phyloP scores from a whole-genome alignment of 768 basidiomycete genomes.

The Nidularia pulvinata region DNA sequence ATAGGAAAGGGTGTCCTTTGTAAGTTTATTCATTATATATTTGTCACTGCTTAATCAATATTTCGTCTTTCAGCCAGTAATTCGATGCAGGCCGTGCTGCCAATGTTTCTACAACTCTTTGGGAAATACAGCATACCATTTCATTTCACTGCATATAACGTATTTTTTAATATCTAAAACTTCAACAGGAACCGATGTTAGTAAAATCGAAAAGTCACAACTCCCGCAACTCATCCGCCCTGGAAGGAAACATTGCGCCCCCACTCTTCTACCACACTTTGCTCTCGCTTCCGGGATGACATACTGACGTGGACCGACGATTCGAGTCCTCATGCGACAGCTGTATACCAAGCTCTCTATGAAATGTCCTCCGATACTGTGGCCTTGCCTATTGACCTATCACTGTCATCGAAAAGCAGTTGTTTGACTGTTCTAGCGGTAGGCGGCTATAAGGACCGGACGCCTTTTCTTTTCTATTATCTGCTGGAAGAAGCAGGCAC shows the following conservation, averaged over 20 bases:
- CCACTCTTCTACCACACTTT: conserved; percentile 23
- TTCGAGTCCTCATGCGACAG: conserved; percentile 16
- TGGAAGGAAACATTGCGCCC: conserved; percentile 8
- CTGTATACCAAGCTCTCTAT: conserved; percentile 30
- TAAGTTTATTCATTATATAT: too few relatives aligned
- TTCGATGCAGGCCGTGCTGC: too few relatives aligned
- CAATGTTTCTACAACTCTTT: too few relatives aligned
- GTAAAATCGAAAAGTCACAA: too few relatives aligned
- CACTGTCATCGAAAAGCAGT: conserved; percentile 15
- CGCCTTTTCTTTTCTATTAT: conserved; percentile 22
- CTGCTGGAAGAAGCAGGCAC: conserved; percentile 13
- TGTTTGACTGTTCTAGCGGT: conserved; percentile 17
- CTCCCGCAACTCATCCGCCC: too few relatives aligned
- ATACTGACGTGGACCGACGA: conserved; percentile 10
- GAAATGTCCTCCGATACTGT: conserved; percentile 21
- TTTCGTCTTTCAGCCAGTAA: too few relatives aligned
- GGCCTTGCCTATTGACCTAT: conserved; percentile 9
- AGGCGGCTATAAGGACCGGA: conserved; percentile 30
- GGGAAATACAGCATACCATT: too few relatives aligned
- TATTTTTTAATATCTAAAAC: too few relatives aligned
- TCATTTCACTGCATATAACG: too few relatives aligned
- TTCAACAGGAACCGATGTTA: too few relatives aligned
- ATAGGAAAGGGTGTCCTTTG: too few relatives aligned
- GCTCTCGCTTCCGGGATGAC: conserved; percentile 28
- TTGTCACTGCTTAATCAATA: too few relatives aligned